Evolutionary conservation across 257 asterid genomes (phyloP).

Genomic region (Nemophila menziesii): DNA sequence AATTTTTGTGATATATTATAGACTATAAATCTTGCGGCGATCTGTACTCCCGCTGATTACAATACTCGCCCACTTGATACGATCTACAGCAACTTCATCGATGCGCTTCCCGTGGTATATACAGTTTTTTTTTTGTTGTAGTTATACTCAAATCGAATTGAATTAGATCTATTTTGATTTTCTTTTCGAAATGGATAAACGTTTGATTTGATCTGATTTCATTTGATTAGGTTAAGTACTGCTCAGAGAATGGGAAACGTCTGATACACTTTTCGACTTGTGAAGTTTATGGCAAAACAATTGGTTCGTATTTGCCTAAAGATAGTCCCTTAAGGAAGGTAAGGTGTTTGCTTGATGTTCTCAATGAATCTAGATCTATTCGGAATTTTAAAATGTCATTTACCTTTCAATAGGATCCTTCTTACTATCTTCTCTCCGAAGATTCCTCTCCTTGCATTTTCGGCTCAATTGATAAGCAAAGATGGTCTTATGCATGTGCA

Average conservation of each 20-base stretch:
- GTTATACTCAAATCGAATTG: not conserved
- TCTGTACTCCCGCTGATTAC: slow-evolving; percentile 93
- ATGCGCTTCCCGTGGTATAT: slow-evolving; percentile 82
- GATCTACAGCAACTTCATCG: slow-evolving; percentile 82
- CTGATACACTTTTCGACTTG: slow-evolving; percentile 92
- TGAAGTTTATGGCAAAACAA: slow-evolving; percentile 84
- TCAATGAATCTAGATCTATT: not conserved
- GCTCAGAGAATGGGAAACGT: slow-evolving; percentile 78
- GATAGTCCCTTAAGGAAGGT: slow-evolving; percentile 80
- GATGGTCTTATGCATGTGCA: slow-evolving; percentile 98
- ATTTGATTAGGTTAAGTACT: slow-evolving; percentile 57
- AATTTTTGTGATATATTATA: slow-evolving; percentile 1
- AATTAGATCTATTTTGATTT: slow-evolving; percentile 1
- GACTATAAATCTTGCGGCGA: slow-evolving; percentile 86
- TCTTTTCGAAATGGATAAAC: not conserved
- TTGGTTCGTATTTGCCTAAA: slow-evolving; percentile 68
- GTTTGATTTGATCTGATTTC: slow-evolving; percentile 4
- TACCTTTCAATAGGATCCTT: slow-evolving; percentile 58
- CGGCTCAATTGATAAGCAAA: slow-evolving; percentile 91
- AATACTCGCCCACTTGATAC: slow-evolving; percentile 93
- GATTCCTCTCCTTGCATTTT: slow-evolving; percentile 89
- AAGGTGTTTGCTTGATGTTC: slow-evolving; percentile 20
- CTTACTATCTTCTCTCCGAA: slow-evolving; percentile 65
- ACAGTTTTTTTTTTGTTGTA: slow-evolving; percentile 5
- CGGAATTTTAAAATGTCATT: not conserved